Conservation (phyloP, 805 yeast genomes). For the Yarrowia phangngaensis region DNA sequence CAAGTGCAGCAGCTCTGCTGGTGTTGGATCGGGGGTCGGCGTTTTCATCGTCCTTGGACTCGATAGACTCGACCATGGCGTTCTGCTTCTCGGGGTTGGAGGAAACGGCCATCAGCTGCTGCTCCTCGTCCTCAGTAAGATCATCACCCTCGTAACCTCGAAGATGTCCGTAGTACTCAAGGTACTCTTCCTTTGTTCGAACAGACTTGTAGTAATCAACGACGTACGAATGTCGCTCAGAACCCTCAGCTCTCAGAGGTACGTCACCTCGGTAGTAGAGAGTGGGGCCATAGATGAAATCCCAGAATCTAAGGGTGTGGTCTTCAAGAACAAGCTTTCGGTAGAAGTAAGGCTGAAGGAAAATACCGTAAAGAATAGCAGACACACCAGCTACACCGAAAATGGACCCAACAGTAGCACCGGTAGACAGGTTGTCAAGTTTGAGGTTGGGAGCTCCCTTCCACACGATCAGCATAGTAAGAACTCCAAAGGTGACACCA, state of each 20-base stretch:
- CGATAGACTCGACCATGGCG: conserved; percentile 17
- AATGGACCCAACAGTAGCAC: conserved; percentile 55
- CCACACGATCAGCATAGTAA: conserved; percentile 76
- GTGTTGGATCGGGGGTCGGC: conserved; percentile 40
- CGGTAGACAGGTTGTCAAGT: conserved; percentile 50
- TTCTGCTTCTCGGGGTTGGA: conserved; percentile 27
- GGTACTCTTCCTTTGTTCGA: conserved; percentile 26
- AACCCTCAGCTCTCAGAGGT: conserved; percentile 63
- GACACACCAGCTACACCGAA: conserved; percentile 65
- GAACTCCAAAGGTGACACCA: conserved; percentile 54
- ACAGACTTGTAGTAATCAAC: conserved; percentile 55
- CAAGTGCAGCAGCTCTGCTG: conserved; percentile 16
- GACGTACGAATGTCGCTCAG: conserved; percentile 39
- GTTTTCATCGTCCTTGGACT: conserved; percentile 27
- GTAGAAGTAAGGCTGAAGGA: conserved; percentile 58
- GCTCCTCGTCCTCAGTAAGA: conserved; percentile 26
- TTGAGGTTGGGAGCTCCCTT: conserved; percentile 71
- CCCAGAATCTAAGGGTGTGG: conserved; percentile 61
- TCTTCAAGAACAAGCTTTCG: conserved; percentile 60
- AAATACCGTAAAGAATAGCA: conserved; percentile 47
- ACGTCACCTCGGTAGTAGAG: conserved; percentile 55
- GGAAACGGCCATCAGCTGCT: conserved; percentile 10
- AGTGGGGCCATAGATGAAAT: conserved; percentile 57
- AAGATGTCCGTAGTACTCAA: conserved; percentile 20
- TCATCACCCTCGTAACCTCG: conserved; percentile 28